Percentiles rank a stretch among this genome's conserved stretches.
These are phyloP conservation scores for Eimeria sp. DNA, from an alignment of 169 alveolate species.

Conservation along the genomic window DNA sequence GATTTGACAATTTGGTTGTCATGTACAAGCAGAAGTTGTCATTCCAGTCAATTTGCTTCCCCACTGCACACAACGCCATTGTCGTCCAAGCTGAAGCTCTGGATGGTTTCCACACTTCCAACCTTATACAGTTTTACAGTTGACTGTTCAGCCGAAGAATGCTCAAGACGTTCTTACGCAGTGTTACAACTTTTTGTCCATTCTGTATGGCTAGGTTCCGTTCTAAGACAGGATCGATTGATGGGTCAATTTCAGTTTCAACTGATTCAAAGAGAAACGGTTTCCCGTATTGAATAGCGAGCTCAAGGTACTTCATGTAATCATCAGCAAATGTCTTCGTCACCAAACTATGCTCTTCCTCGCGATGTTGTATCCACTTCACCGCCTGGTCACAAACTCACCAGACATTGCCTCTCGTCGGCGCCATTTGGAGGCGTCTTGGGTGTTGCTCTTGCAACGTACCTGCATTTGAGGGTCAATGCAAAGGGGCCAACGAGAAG, in stretches of 20 bases:
- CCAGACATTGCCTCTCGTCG: neutral
- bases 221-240: conserved; percentile 96
- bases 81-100: neutral
- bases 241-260: conserved; percentile 97
- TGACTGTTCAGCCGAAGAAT: neutral
- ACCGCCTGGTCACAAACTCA: conserved; percentile 88
- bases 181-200: conserved; percentile 91
- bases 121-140: neutral
- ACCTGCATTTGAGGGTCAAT: conserved; percentile 96
- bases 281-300: conserved; percentile 94
- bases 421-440: neutral
- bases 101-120: neutral
- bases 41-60: conserved; percentile 87
- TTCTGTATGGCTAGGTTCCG: conserved; percentile 91
- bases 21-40: conserved; percentile 92
- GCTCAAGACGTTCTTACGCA: conserved; percentile 64
- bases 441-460: neutral
- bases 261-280: conserved; percentile 95
- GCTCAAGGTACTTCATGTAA: conserved; percentile 95
- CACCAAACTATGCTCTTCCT: conserved; percentile 91
- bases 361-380: conserved; percentile 93
- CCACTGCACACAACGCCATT: conserved; percentile 82
- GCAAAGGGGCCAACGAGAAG: conserved; percentile 96
- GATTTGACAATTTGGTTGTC: conserved; percentile 96
- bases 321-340: conserved; percentile 93